Conservation (phyloP, 495 filamentous ascomycete genomes). For the Endocarpon pusillum region DNA sequence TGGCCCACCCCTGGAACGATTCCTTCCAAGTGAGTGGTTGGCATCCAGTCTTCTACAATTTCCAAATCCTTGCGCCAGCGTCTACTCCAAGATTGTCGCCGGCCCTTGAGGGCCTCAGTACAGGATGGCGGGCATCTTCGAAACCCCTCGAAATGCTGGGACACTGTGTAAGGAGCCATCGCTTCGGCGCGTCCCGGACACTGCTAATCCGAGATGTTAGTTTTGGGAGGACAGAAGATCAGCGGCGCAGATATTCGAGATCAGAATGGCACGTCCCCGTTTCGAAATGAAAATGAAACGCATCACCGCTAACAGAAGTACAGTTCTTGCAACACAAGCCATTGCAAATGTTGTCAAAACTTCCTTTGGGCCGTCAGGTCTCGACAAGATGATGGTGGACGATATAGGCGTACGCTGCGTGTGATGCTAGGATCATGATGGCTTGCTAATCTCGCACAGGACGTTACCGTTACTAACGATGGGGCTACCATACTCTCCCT, state of each 20-base stretch:
- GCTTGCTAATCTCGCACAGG: slow-evolving; percentile 33
- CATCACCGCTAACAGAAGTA: slow-evolving; percentile 8
- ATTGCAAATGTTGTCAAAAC: slow-evolving; percentile 98
- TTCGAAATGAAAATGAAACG: slow-evolving; percentile 3
- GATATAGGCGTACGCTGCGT: slow-evolving; percentile 68
- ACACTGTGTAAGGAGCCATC: slow-evolving; percentile 56
- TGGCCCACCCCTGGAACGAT: no score
- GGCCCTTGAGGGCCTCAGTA: no score
- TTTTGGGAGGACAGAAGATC: slow-evolving; percentile 88
- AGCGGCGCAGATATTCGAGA: slow-evolving; percentile 89
- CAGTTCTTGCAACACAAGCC: slow-evolving; percentile 86
- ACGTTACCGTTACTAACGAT: slow-evolving; percentile 98
- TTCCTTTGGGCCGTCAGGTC: slow-evolving; percentile 89
- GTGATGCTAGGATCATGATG: slow-evolving; percentile 8
- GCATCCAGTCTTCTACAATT: no score
- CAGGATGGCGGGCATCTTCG: slow-evolving; percentile 89
- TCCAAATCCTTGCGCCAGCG: no score
- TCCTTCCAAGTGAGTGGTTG: no score
- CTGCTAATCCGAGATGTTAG: slow-evolving; percentile 29
- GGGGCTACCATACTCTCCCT: slow-evolving; percentile 91
- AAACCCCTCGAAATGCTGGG: slow-evolving; percentile 70
- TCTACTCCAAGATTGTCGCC: no score
- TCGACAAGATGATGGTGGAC: slow-evolving; percentile 99
- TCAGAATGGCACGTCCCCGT: slow-evolving; percentile 58
- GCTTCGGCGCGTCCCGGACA: no score